Conservation (phyloP, 2,329 filamentous ascomycete genomes). For the Emergomyces orientalis region DNA sequence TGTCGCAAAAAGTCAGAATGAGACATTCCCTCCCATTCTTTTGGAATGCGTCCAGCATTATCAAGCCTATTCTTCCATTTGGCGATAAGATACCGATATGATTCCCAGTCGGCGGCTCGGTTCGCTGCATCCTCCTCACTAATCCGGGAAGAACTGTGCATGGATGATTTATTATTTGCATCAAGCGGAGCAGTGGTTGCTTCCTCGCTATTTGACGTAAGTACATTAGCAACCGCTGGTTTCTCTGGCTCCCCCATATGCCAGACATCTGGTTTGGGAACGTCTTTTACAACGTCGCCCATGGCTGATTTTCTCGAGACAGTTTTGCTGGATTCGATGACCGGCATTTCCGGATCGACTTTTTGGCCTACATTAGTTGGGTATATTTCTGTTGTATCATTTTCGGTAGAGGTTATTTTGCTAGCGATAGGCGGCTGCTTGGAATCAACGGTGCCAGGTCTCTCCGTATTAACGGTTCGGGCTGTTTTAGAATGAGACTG, state of each 20-base stretch:
- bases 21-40: background rate
- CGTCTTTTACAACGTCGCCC: background rate
- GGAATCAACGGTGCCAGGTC: background rate
- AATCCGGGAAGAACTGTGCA: background rate
- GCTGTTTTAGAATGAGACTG: background rate
- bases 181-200: background rate
- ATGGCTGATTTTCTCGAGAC: background rate
- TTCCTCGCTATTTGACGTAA: background rate
- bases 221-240: background rate
- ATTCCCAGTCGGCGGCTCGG: background rate
- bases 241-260: background rate
- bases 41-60: background rate
- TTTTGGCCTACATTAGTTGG: background rate
- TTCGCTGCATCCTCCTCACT: background rate
- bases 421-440: conserved; percentile 1
- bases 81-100: background rate
- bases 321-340: background rate
- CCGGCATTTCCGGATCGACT: background rate
- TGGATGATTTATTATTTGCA: background rate
- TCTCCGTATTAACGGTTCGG: background rate
- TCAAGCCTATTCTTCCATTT: background rate
- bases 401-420: background rate
- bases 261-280: conserved; percentile 5
- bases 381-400: background rate
- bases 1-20: background rate